These are phyloP conservation scores for Aspergillus sclerotialis DNA, from an alignment of 2,329 filamentous ascomycete genomes.

Conservation along the genomic window DNA sequence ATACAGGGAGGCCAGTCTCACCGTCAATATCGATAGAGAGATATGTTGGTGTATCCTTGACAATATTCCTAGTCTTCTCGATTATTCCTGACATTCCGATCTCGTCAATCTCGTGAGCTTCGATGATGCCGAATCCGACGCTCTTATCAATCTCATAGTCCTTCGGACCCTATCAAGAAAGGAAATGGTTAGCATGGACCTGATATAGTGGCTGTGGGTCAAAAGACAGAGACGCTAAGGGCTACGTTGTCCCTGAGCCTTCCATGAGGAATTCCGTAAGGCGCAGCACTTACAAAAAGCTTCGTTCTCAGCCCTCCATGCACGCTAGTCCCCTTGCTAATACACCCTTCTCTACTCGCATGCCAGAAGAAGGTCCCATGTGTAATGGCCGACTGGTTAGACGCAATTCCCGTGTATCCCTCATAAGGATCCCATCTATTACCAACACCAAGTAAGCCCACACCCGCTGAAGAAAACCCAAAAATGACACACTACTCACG, in stretches of 20 bases:
- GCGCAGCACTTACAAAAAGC: slow-evolving; percentile 11
- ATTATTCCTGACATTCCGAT: slow-evolving; percentile 17
- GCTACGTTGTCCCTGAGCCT: too few species aligned
- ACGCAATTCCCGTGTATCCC: slow-evolving; percentile 16
- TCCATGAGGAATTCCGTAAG: too few species aligned
- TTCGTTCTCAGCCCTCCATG: slow-evolving; percentile 19
- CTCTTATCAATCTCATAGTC: slow-evolving; percentile 19
- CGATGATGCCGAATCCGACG: slow-evolving; percentile 16
- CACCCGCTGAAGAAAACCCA: neutral
- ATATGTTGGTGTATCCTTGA: slow-evolving; percentile 19
- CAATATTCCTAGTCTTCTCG: slow-evolving; percentile 9
- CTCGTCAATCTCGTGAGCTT: slow-evolving; percentile 18
- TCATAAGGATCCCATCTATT: slow-evolving; percentile 12
- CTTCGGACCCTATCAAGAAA: slow-evolving; percentile 4
- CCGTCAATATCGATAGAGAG: slow-evolving; percentile 28
- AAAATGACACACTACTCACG: slow-evolving; percentile 4
- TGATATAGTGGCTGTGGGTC: too few species aligned
- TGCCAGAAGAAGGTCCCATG: slow-evolving; percentile 24
- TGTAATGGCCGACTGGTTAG: slow-evolving; percentile 15
- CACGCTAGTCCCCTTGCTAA: slow-evolving; percentile 16
- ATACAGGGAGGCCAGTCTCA: slow-evolving; percentile 2
- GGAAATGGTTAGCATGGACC: neutral
- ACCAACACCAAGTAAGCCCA: neutral
- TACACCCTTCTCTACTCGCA: slow-evolving; percentile 16
- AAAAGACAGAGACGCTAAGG: too few species aligned